Percentiles rank a stretch among this genome's conserved stretches.
Conservation (phyloP, 108 stramenopile species). For the Nannochloropsis gaditana region DNA sequence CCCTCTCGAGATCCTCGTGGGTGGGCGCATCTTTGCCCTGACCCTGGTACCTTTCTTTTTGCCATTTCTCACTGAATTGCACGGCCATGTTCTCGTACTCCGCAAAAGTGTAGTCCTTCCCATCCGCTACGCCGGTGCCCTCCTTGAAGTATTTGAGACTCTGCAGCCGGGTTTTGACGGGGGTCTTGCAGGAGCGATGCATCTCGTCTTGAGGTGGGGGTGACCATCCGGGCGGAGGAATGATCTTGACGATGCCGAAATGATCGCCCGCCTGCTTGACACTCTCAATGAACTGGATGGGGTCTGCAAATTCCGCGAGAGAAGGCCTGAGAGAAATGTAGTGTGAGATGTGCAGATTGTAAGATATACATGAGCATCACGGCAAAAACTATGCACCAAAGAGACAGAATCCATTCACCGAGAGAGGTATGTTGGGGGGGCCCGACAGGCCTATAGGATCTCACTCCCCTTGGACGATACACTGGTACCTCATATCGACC, state of each 20-base stretch:
- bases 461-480: too few relatives aligned
- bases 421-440: too few relatives aligned
- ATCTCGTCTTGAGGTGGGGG: conserved; percentile 44
- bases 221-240: conserved; percentile 87
- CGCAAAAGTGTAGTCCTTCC: conserved; percentile 67
- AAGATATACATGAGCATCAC: too few relatives aligned
- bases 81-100: conserved; percentile 60
- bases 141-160: conserved; percentile 55
- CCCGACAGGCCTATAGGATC: too few relatives aligned
- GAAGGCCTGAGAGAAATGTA: conserved; percentile 27
- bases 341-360: not conserved
- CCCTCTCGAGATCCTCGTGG: conserved; percentile 66
- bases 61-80: conserved; percentile 42
- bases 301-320: conserved; percentile 63
- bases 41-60: conserved; percentile 20
- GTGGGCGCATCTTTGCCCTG: not conserved
- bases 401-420: too few relatives aligned
- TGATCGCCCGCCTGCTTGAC: conserved; percentile 66
- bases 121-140: conserved; percentile 86
- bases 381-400: too few relatives aligned
- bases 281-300: conserved; percentile 73
- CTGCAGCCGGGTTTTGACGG: not conserved
- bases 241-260: conserved; percentile 93
- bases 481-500: too few relatives aligned
- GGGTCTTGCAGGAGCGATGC: conserved; percentile 30